Base-by-base conservation (phyloP, 2,329 filamentous ascomycete genomes). In the Calonectria hongkongensis region DNA sequence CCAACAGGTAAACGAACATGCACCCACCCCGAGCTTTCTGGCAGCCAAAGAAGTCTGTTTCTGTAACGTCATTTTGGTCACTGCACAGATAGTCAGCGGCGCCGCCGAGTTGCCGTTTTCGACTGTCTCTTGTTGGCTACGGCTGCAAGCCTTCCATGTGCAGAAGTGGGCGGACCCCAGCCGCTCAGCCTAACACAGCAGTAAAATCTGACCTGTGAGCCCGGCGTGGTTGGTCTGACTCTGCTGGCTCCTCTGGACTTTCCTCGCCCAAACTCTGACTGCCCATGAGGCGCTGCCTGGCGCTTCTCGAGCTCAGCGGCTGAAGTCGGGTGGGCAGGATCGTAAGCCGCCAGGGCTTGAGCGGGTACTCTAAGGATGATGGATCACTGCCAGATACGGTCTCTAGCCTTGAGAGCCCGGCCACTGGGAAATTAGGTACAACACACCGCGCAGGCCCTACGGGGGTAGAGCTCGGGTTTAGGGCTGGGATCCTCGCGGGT, bases 291-390 rank as follows among this genome's bases (percentile, higher is more conserved):
- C 73, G 73, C 74, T 66, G 41, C 45, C 54, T 28, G 43, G 54
- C 66, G 36, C 68, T 70, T 60, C 72, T 63, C 65, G 74, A 73
- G 76, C 72, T 74, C 77, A 74, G 73, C 72, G 75, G 72, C 78
- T 76, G 78, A 78, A 70, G 39, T 63, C 51, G 63, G 78, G 30
- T 71, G 68, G 74, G 73, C 78, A 77, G 78, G 73, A 76, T 76
- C 75, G 73, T 78, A 78, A 79, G 75, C 78, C 73, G 74, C 72
- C 78, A 77, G 75, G 77, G 70, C 70, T 73, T 54, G 33, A 74
- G 75, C 76, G 78, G 76, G 71, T 73, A 75, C 56, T 64, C 64
- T 56, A 66, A 41, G 58, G 30, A 68, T 43, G 69, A 69, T 54
- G 69, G 69, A 71, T 71, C 54, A 66, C 56, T 60, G 48, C 36